These are phyloP conservation scores for Candida mattraensis DNA, from an alignment of 805 yeast genomes.

Conservation along the genomic window DNA sequence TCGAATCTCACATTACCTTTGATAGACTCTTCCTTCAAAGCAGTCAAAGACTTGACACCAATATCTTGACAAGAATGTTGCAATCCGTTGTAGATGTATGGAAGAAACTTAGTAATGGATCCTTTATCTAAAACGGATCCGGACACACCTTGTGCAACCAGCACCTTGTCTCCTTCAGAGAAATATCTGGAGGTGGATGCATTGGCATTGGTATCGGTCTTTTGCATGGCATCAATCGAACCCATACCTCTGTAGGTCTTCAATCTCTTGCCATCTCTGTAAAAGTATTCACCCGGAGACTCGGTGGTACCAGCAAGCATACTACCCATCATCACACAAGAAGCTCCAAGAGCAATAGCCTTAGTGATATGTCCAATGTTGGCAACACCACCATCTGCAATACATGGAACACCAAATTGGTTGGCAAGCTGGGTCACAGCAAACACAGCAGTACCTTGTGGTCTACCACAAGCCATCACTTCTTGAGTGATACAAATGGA, in stretches of 20 bases:
- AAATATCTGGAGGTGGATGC: slow-evolving; percentile 98
- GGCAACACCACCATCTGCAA: slow-evolving; percentile 99
- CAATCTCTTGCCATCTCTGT: slow-evolving; percentile 96
- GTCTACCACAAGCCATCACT: slow-evolving; percentile 99
- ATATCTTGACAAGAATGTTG: slow-evolving; percentile 99
- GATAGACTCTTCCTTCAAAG: slow-evolving; percentile 63
- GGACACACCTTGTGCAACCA: slow-evolving; percentile 98
- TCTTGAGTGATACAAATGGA: slow-evolving; percentile 99
- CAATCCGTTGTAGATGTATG: slow-evolving; percentile 91
- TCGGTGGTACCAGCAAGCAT: slow-evolving; percentile 98
- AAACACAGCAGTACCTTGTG: slow-evolving; percentile 98
- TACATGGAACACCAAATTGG: slow-evolving; percentile 96
- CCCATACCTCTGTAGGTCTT: slow-evolving; percentile 99
- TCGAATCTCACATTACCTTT: slow-evolving; percentile 84
- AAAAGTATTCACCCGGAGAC: slow-evolving; percentile 97
- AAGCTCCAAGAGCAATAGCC: slow-evolving; percentile 96
- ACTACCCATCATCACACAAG: slow-evolving; percentile 99
- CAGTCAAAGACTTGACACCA: slow-evolving; percentile 70
- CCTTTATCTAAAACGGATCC: slow-evolving; percentile 98
- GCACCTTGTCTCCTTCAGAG: slow-evolving; percentile 91
- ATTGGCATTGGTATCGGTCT: slow-evolving; percentile 81
- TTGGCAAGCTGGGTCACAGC: slow-evolving; percentile 91
- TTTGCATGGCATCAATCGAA: slow-evolving; percentile 97
- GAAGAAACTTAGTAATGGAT: slow-evolving; percentile 87
- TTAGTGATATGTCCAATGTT: slow-evolving; percentile 98